Conservation (phyloP, 2,329 filamentous ascomycete genomes). For the Aspergillus fructus region DNA sequence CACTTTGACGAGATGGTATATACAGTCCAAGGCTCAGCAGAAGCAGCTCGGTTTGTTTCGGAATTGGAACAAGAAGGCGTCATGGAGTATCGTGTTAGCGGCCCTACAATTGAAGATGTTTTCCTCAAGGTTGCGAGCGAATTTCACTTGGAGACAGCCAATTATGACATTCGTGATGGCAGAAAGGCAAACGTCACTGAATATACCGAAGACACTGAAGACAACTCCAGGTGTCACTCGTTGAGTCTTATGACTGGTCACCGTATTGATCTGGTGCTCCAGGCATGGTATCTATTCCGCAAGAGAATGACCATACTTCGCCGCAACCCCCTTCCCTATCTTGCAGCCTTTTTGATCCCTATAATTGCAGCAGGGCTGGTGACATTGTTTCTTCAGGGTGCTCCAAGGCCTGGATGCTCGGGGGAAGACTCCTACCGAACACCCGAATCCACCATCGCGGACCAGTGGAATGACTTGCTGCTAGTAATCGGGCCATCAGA, state of each 20-base stretch:
- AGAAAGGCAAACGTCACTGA: neutral
- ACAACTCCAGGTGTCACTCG: slow-evolving; percentile 10
- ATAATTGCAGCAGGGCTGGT: slow-evolving; percentile 77
- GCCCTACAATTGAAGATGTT: slow-evolving; percentile 89
- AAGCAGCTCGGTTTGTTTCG: slow-evolving; percentile 70
- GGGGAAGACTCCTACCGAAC: slow-evolving; percentile 32
- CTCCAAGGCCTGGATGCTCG: slow-evolving; percentile 54
- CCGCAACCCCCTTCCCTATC: slow-evolving; percentile 74
- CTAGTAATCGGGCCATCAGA: slow-evolving; percentile 39
- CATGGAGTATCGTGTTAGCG: slow-evolving; percentile 78
- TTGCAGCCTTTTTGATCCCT: slow-evolving; percentile 73
- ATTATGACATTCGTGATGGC: slow-evolving; percentile 12
- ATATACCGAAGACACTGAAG: slow-evolving; percentile 13
- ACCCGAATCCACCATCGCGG: slow-evolving; percentile 28
- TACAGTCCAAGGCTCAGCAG: slow-evolving; percentile 65
- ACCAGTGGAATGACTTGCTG: slow-evolving; percentile 30
- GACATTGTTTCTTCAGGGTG: slow-evolving; percentile 68
- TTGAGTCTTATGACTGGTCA: slow-evolving; percentile 64
- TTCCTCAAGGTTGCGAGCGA: slow-evolving; percentile 86
- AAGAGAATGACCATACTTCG: slow-evolving; percentile 78
- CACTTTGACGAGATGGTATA: slow-evolving; percentile 73
- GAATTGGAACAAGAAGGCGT: slow-evolving; percentile 66
- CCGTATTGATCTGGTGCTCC: slow-evolving; percentile 66
- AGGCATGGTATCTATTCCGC: slow-evolving; percentile 71
- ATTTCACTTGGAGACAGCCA: slow-evolving; percentile 44